Base-by-base conservation (phyloP, 768 basidiomycete species). In the Tulasnella sp. region DNA sequence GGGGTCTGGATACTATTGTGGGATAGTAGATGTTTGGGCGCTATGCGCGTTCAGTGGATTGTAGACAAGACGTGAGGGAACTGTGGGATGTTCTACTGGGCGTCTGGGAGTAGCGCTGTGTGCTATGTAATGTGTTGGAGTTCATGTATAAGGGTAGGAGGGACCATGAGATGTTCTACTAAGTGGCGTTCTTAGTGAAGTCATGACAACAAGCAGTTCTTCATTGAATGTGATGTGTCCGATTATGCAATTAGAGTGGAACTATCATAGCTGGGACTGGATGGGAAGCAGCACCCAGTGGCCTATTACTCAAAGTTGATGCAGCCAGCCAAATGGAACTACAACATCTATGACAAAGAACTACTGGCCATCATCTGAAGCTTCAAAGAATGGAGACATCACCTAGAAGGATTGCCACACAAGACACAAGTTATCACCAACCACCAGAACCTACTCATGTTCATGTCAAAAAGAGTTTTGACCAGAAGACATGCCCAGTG, bases 311-410 rank as follows among this genome's bases (percentile, higher is more conserved):
- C 59, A 14, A 36, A 45, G 17, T 25, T 32, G 4, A 17, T 60
- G 40, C 25, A 34, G 8, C 23, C 41, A 25, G 59, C 59, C 25
- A 45, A 61, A 41, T 4, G 4, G n/a, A 61, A 60, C 37, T 61
- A 69, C 60, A 53, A 62, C 32, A 64, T 66, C n/a, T 58, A 64
- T 52, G 67, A 69, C 49, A 68, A 68, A 57, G 68, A 69, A 45
- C 39, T 68, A 4, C 59, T 67, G 3, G 67, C 68, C 11, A 65
- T 68, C 41, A 14, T 57, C 40, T 27, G 39, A 19, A 35, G 48
- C 6, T 58, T 59, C 27, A 53, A 53, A 37, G 53, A 50, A 50
- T 50, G 49, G 49, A 4, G 49, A 5, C 29, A 29, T 29, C 34
- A 50, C n/a, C 34, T 50, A 3, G 19, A 31, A 50, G 49, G 49